phyloP scores from a whole-genome alignment of 2,329 filamentous ascomycete species.

The Elsinoe necatrix region DNA sequence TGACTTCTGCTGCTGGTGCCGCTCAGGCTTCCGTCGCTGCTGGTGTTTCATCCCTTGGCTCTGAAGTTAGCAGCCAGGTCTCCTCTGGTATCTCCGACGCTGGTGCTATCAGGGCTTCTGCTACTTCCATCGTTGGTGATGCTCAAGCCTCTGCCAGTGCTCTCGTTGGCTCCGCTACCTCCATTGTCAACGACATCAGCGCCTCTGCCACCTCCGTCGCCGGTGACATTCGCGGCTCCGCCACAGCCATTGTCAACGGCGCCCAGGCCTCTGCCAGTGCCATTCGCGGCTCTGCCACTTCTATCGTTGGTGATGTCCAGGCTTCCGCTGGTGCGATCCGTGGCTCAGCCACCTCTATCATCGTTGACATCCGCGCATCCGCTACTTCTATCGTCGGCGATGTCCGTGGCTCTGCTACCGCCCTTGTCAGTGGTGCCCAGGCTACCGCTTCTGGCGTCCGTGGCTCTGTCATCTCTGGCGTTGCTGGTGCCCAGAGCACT shows the following conservation, averaged over 20 bases:
- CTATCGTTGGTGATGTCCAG: conserved; percentile 23
- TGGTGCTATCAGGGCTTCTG: not conserved
- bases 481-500: not conserved
- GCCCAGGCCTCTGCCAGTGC: conserved; percentile 3
- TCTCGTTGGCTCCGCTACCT: not conserved
- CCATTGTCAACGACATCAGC: not conserved
- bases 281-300: conserved; percentile 19
- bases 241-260: not conserved
- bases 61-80: not conserved
- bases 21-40: not conserved
- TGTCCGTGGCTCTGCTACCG: not conserved
- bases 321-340: conserved; percentile 26
- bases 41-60: not conserved
- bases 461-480: not conserved
- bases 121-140: not conserved
- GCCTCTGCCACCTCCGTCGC: not conserved
- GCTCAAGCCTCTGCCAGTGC: not conserved
- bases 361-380: not conserved
- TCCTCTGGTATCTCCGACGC: conserved; percentile 5
- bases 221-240: not conserved
- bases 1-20: not conserved
- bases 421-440: not conserved
- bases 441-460: not conserved
- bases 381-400: not conserved
- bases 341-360: conserved; percentile 23